Conservation (phyloP, 1,284 basidiomycete genomes). For the Irpex sp. region DNA sequence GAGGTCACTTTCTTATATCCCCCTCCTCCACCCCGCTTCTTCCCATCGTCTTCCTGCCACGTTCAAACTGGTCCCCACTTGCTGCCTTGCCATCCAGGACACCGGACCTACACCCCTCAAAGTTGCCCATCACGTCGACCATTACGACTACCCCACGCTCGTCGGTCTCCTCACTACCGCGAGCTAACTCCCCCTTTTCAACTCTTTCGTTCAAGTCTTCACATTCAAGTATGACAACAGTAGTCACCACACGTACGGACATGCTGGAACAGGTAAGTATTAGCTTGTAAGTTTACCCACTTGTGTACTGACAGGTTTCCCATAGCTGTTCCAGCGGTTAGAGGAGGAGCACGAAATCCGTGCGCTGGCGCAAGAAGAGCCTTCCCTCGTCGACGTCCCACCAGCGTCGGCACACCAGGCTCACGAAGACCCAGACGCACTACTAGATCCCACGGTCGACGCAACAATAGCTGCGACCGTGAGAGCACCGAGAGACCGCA, state of each 20-base stretch:
- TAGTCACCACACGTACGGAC: slow-evolving; percentile 12
- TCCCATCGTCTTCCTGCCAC: background rate
- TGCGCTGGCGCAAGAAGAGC: slow-evolving; percentile 31
- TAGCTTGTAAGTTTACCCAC: background rate
- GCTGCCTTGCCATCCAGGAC: background rate
- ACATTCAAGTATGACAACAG: slow-evolving; percentile 9
- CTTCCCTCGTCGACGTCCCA: slow-evolving; percentile 2
- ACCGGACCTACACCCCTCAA: background rate
- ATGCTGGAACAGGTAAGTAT: slow-evolving; percentile 21
- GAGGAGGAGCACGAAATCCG: slow-evolving; percentile 49
- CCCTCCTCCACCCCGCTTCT: background rate
- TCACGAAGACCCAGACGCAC: slow-evolving; percentile 4
- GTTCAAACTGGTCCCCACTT: background rate
- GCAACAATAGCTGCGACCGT: slow-evolving; percentile 17
- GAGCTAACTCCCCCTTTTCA: slow-evolving; percentile 1
- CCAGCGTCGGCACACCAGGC: slow-evolving; percentile 6
- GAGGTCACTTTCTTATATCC: background rate
- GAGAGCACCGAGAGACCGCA: slow-evolving; percentile 28
- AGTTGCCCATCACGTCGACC: slow-evolving; percentile 8
- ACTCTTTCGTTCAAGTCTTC: slow-evolving; percentile 10
- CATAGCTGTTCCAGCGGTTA: slow-evolving; percentile 50
- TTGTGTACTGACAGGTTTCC: background rate
- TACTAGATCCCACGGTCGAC: slow-evolving; percentile 7
- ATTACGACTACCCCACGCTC: slow-evolving; percentile 1
- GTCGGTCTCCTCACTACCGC: slow-evolving; percentile 1